phyloP scores from a whole-genome alignment of 805 yeast species.

The Starmerella lactis-condensi region DNA sequence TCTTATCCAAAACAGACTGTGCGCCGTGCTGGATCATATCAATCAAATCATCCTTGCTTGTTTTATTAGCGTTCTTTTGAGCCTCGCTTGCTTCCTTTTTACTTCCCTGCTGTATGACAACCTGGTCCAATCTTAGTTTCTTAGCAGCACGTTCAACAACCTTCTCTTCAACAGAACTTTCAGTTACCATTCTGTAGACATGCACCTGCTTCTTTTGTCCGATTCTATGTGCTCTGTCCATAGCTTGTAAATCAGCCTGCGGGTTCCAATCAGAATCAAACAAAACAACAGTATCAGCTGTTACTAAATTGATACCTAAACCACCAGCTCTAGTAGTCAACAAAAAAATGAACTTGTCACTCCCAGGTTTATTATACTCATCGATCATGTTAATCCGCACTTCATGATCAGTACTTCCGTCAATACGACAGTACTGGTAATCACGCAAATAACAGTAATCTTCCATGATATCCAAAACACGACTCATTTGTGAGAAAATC shows the following conservation, averaged over 20 bases:
- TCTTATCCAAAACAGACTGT: slow-evolving; percentile 53
- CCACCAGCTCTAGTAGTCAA: slow-evolving; percentile 96
- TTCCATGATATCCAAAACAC: slow-evolving; percentile 73
- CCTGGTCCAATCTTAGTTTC: slow-evolving; percentile 74
- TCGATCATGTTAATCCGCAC: slow-evolving; percentile 86
- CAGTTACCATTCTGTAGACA: slow-evolving; percentile 84
- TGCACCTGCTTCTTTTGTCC: slow-evolving; percentile 93
- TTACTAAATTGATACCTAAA: slow-evolving; percentile 76
- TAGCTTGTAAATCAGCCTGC: slow-evolving; percentile 92
- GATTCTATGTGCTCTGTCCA: slow-evolving; percentile 95
- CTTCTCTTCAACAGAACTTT: slow-evolving; percentile 88
- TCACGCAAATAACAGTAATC: slow-evolving; percentile 79
- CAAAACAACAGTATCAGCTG: slow-evolving; percentile 75
- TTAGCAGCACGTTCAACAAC: slow-evolving; percentile 93
- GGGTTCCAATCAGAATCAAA: slow-evolving; percentile 97
- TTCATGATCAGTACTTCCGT: slow-evolving; percentile 83
- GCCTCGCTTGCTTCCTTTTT: slow-evolving; percentile 25
- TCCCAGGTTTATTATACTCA: slow-evolving; percentile 66
- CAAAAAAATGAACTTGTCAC: slow-evolving; percentile 66
- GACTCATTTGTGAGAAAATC: slow-evolving; percentile 85
- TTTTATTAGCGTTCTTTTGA: slow-evolving; percentile 25
- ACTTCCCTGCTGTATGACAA: slow-evolving; percentile 88
- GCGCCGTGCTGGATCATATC: slow-evolving; percentile 98
- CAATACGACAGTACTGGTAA: slow-evolving; percentile 76
- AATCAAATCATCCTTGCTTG: slow-evolving; percentile 58